Evolutionary conservation across 1,284 basidiomycete genomes (phyloP).

Genomic region (Rhodofomes roseus): DNA sequence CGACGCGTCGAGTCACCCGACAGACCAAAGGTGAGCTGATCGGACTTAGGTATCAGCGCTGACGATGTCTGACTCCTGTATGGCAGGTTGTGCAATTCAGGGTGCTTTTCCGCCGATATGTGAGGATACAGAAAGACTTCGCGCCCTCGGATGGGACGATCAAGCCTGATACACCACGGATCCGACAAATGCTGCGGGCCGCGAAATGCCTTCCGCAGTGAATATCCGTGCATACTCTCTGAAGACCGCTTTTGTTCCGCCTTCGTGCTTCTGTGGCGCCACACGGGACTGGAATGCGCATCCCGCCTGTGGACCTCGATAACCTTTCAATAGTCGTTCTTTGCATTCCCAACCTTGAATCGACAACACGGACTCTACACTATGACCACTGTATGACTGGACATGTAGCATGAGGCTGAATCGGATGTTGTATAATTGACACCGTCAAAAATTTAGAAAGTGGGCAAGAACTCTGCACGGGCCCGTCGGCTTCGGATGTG

Average conservation of each 20-base stretch:
- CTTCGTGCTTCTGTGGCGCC: not conserved
- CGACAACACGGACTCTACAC: not conserved
- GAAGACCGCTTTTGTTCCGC: not conserved
- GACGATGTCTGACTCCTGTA: not conserved
- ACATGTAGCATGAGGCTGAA: not conserved
- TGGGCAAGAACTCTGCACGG: no score
- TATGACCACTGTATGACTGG: not conserved
- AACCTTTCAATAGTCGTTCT: no score
- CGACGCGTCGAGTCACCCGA: not conserved
- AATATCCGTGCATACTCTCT: not conserved
- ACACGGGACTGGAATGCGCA: not conserved
- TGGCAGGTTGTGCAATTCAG: not conserved
- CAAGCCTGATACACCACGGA: conserved; percentile 6
- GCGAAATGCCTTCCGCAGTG: not conserved
- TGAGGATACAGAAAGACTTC: not conserved
- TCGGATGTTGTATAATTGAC: no score
- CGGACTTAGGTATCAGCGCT: not conserved
- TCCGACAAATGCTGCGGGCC: conserved; percentile 1
- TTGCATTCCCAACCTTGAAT: not conserved
- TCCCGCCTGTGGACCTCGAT: not conserved
- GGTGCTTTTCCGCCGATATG: conserved; percentile 4
- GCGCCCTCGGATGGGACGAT: conserved; percentile 6
- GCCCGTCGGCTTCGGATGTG: no score
- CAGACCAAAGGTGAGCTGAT: not conserved
- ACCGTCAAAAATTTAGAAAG: no score